Evolutionary conservation across 169 alveolate genomes (phyloP), one percentile per base, ranked within the genome.

Genomic region (Plasmodium blacklocki): DNA sequence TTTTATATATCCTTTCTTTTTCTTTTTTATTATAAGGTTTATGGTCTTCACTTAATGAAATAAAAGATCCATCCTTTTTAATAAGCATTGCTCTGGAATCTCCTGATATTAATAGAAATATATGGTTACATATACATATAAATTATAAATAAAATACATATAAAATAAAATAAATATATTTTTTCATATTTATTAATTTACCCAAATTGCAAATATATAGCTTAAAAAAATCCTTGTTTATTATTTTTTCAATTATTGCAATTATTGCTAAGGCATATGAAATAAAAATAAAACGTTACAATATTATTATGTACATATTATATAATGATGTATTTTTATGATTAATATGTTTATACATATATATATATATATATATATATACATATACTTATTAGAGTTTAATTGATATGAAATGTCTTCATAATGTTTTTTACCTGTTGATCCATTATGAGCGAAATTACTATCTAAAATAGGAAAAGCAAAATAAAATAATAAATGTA

Each of bases 1-100:
- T 59, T 78, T 78, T 78, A 70, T 78, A 67, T 43, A 78, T 78
- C 47, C 89, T 64, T 60, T 78, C 89, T 73, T 67, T 78, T 78
- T 78, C 89, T 43, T 26, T 78, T 78, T 64, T 67, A 71, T 78
- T 78, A 71, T 78, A 59, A 32, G 89, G 89, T 23, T 78, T 78
- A 43, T 78, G 89, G 26, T 78, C 89, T 78, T 78, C 89, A 21
- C 89, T 78, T 43, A 78, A 56, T 32, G 89, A 78, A 60, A 78
- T 64, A 70, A 78, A 78, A 18, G 89, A 78, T 12, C 89, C 89
- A 21, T 78, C 89, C 45, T 64, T 78, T 58, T 78, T 78, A 54
- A 78, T 78, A 50, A 78, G 80, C 89, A 78, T 78, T 49, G 89
- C 89, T 50, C 89, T 32, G 14, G 89, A 78, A 70, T 78, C 89